phyloP scores from a whole-genome alignment of 345 rosid genomes.

The Euphorbia peplus region DNA sequence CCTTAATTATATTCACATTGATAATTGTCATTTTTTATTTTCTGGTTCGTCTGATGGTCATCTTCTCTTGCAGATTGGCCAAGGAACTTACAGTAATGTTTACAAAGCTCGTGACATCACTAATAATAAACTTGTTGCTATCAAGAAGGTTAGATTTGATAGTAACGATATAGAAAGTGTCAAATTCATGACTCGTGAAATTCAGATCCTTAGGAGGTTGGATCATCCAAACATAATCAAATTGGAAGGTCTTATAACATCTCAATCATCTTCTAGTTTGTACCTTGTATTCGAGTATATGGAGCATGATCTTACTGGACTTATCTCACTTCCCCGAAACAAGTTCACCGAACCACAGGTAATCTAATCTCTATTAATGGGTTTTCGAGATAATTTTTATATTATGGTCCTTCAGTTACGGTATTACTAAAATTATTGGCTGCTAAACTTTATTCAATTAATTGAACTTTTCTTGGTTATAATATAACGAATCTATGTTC shows the following conservation, averaged over 20 bases:
- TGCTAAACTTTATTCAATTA: too few relatives aligned
- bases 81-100: conserved; percentile 93
- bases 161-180: conserved; percentile 74
- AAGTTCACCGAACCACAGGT: conserved; percentile 94
- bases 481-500: too few relatives aligned
- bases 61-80: conserved; percentile 77
- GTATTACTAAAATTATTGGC: too few relatives aligned
- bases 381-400: neutral
- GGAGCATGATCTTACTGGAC: conserved; percentile 98
- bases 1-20: neutral
- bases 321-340: conserved; percentile 73
- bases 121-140: conserved; percentile 67
- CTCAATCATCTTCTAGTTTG: conserved; percentile 62
- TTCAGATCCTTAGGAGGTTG: conserved; percentile 70
- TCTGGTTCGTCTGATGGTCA: neutral
- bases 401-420: too few relatives aligned
- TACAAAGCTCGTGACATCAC: conserved; percentile 78
- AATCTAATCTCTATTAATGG: conserved; percentile 24
- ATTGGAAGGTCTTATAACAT: conserved; percentile 87
- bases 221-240: conserved; percentile 92
- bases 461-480: too few relatives aligned
- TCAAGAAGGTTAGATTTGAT: conserved; percentile 84
- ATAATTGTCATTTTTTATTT: conserved; percentile 8
- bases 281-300: conserved; percentile 94
- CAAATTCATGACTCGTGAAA: conserved; percentile 94